Base-by-base conservation (phyloP, 768 basidiomycete species). In the Daedalea quercina region DNA sequence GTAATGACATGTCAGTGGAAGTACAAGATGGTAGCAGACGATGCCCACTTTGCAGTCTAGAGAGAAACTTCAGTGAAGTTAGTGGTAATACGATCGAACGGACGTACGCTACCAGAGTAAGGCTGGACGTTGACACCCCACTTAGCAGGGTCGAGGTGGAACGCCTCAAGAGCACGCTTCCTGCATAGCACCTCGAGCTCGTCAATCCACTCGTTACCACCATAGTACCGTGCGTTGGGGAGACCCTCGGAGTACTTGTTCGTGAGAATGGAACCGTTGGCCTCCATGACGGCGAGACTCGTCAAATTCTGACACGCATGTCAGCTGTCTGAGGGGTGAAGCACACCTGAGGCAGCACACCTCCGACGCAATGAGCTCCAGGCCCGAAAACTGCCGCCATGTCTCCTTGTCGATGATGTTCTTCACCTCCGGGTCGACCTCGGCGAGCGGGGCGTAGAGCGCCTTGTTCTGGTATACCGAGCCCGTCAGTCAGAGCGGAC, bases 71-170 rank as follows among this genome's bases (percentile, higher is more conserved):
- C n/a, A n/a, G 28, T 31, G 28, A 11, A 31, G 28, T 6, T 11
- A 31, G 22, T 22, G 15, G 19, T 26, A 31, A 26, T n/a, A 48
- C 34, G 31, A 33, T 20, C 12, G 44, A n/a, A 43, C 19, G 24
- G 45, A 13, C 87, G 68, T 65, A 91, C 87, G 57, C 82, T 85
- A 53, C 91, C 90, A 62, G 94, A 96, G 73, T 98, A 99, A 7
- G 96, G 96, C 72, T 99, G 96, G 52, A 99, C 96, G 66, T 98
- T 98, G 72, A 99, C 94, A 60, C 95, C 95, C 96, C 96, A 98
- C 70, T 85, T 82, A 45, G 74, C 76, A 41, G 90, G 81, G 73
- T 97, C 93, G 58, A 97, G 88, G 78, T 91, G 84, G 82, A 97
- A 99, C 2, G 95, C 95, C 70, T 88, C 74, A 59, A 99, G 82